A percentile compares a stretch with the other conserved stretches of the same genome.
Conservation (phyloP, 2,329 filamentous ascomycete genomes). For the Pyricularia pennisetigena region DNA sequence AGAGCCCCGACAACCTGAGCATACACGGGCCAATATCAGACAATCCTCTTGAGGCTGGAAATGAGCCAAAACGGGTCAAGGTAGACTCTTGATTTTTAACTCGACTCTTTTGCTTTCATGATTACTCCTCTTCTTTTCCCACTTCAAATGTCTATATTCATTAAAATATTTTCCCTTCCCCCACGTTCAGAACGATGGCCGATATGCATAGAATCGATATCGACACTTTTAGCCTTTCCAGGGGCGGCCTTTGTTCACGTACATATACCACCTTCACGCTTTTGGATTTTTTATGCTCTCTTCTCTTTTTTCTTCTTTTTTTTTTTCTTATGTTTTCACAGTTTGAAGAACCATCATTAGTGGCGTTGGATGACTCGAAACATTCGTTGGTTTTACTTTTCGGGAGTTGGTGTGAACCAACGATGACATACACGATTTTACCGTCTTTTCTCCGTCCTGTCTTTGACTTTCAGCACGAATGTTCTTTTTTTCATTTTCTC, state of each 20-base stretch:
- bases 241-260: background rate
- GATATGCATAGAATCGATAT: background rate
- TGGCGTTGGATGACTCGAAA: background rate
- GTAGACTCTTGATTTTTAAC: conserved; percentile 29
- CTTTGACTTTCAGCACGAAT: background rate
- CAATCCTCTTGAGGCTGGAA: conserved; percentile 18
- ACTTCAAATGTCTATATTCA: background rate
- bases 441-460: background rate
- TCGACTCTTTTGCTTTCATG: background rate
- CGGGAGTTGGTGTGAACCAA: background rate
- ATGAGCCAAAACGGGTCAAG: conserved; percentile 43
- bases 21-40: conserved; percentile 26
- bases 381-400: background rate
- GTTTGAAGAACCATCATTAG: background rate
- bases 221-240: background rate
- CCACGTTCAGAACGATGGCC: background rate
- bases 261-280: background rate
- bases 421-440: background rate
- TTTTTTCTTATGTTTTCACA: background rate
- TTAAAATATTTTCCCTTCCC: background rate
- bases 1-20: conserved; percentile 41
- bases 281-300: background rate
- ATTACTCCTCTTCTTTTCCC: background rate
- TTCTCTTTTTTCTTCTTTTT: background rate
- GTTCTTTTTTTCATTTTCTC: background rate